Evolutionary conservation across 202 grass and related monocot species (phyloP).

Genomic region (Alloteropsis angusta): DNA sequence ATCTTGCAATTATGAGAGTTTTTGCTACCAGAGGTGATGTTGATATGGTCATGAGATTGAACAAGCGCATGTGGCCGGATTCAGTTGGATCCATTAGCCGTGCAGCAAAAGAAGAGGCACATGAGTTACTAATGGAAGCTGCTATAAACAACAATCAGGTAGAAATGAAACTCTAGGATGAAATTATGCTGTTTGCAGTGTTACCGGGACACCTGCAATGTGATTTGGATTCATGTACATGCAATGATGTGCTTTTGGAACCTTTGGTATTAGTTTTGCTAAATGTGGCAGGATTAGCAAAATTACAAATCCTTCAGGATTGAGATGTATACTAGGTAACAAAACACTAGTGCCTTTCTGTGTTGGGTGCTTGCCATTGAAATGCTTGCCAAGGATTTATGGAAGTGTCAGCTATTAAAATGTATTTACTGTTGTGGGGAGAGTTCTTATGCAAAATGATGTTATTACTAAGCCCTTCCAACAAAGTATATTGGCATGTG

Average conservation of each 20-base stretch:
- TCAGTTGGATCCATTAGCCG: slow-evolving; percentile 66
- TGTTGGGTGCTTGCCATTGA: background rate
- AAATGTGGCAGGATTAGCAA: background rate
- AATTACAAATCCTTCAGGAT: background rate
- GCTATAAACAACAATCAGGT: slow-evolving; percentile 88
- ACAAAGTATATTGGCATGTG: background rate
- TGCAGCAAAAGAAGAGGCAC: slow-evolving; percentile 50
- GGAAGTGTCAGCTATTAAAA: slow-evolving; percentile 3
- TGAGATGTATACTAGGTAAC: slow-evolving; percentile 1
- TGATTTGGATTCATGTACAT: slow-evolving; percentile 10
- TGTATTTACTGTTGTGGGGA: background rate
- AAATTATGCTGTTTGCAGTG: background rate
- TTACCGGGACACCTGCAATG: no score
- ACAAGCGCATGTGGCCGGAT: slow-evolving; percentile 69
- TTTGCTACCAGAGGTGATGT: slow-evolving; percentile 71
- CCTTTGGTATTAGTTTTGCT: background rate
- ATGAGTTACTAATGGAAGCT: slow-evolving; percentile 92
- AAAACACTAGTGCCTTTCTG: background rate
- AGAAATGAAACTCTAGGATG: background rate
- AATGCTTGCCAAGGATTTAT: background rate
- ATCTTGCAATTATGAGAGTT: slow-evolving; percentile 84
- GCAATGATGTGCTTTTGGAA: background rate
- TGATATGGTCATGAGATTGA: slow-evolving; percentile 68
- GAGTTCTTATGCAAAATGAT: slow-evolving; percentile 3
- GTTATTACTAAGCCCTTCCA: background rate